A percentile compares a stretch with the other conserved stretches of the same genome.
These are phyloP conservation scores for Quercus robur DNA, from an alignment of 306 rosid species.

Conservation along the genomic window DNA sequence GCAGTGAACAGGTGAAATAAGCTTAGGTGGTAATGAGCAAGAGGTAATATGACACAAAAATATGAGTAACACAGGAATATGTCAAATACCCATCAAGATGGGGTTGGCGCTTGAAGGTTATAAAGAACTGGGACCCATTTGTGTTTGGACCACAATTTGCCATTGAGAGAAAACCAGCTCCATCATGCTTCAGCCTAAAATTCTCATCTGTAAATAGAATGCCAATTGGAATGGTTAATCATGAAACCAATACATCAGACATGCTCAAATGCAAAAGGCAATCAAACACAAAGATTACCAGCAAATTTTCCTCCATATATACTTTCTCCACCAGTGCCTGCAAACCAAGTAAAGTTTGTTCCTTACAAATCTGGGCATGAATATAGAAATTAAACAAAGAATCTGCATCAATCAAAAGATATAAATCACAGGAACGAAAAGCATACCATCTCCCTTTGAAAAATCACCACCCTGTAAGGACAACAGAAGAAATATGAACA, in stretches of 20 bases:
- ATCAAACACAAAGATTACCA: slow-evolving; percentile 44
- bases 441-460: slow-evolving; percentile 85
- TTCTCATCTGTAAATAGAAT: slow-evolving; percentile 73
- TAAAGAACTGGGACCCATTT: slow-evolving; percentile 96
- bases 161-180: slow-evolving; percentile 90
- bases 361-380: slow-evolving; percentile 32
- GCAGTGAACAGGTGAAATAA: not conserved
- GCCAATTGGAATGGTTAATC: slow-evolving; percentile 11
- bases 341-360: slow-evolving; percentile 42
- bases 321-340: slow-evolving; percentile 99
- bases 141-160: slow-evolving; percentile 95
- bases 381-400: slow-evolving; percentile 26
- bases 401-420: slow-evolving; percentile 21
- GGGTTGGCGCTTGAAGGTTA: slow-evolving; percentile 78
- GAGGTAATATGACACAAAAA: slow-evolving; percentile 4
- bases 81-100: slow-evolving; percentile 84
- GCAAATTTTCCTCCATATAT: slow-evolving; percentile 93
- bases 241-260: slow-evolving; percentile 11
- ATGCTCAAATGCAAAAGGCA: slow-evolving; percentile 11
- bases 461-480: slow-evolving; percentile 92
- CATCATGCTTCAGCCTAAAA: slow-evolving; percentile 75
- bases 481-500: slow-evolving; percentile 10
- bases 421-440: slow-evolving; percentile 23
- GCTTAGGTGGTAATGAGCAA: not conserved
- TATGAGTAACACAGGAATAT: slow-evolving; percentile 12